Conservation (phyloP, 2,329 filamentous ascomycete genomes). For the Xylariaceae sp. region DNA sequence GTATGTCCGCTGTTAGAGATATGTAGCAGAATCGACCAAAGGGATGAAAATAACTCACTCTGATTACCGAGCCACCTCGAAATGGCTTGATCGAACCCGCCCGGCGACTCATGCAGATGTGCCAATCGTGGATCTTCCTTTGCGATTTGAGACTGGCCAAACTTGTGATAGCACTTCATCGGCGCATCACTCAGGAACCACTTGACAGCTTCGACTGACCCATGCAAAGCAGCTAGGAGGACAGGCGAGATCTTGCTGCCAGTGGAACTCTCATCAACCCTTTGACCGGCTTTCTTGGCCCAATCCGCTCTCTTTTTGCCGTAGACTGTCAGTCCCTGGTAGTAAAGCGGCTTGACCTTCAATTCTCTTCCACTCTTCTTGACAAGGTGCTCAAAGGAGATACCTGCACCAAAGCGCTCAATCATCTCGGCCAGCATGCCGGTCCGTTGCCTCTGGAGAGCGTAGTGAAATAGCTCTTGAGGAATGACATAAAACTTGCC, state of each 20-base stretch:
- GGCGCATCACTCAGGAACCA: slow-evolving; percentile 74
- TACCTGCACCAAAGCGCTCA: slow-evolving; percentile 58
- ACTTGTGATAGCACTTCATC: slow-evolving; percentile 61
- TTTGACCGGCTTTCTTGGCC: slow-evolving; percentile 56
- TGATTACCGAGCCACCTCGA: slow-evolving; percentile 56
- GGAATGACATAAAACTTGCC: slow-evolving; percentile 38
- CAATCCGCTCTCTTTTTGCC: slow-evolving; percentile 55
- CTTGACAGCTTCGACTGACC: slow-evolving; percentile 63
- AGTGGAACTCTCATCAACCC: slow-evolving; percentile 35
- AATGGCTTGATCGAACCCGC: slow-evolving; percentile 60
- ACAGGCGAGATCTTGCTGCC: slow-evolving; percentile 52
- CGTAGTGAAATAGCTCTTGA: slow-evolving; percentile 38
- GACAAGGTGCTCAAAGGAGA: slow-evolving; percentile 63
- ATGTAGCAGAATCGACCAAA: neutral
- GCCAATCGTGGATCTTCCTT: slow-evolving; percentile 57
- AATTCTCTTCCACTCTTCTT: slow-evolving; percentile 60
- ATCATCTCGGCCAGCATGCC: slow-evolving; percentile 60
- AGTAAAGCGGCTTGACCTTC: slow-evolving; percentile 62
- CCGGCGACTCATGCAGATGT: slow-evolving; percentile 52
- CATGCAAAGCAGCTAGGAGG: slow-evolving; percentile 50
- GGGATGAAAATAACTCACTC: slow-evolving; percentile 40
- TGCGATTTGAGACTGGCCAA: slow-evolving; percentile 54
- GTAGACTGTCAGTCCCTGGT: slow-evolving; percentile 69
- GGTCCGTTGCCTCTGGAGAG: slow-evolving; percentile 45
- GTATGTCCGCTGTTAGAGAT: slow-evolving; percentile 21